Percentiles rank a stretch among this genome's conserved stretches.
These are phyloP conservation scores for Phaeomoniella chlamydospora DNA, from an alignment of 2,329 filamentous ascomycete genomes.

Conservation along the genomic window DNA sequence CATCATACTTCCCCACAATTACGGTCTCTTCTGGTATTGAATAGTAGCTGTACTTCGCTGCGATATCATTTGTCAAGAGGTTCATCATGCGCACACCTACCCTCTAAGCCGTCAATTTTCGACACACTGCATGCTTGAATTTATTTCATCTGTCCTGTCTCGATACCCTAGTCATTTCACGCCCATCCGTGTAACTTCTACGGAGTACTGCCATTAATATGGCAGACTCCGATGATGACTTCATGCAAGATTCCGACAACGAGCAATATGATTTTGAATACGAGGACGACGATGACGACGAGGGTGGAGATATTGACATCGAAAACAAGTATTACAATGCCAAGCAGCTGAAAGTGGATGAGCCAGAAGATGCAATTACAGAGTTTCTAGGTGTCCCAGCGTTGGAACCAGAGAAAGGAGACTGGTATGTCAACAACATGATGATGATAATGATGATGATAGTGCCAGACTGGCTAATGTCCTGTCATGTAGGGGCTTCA, in stretches of 20 bases:
- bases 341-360: slow-evolving; percentile 82
- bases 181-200: too few species aligned
- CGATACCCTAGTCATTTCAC: too few species aligned
- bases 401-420: slow-evolving; percentile 79
- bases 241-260: slow-evolving; percentile 84
- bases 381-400: slow-evolving; percentile 84
- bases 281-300: slow-evolving; percentile 82
- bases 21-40: too few species aligned
- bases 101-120: too few species aligned
- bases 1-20: too few species aligned
- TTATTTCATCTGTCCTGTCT: slow-evolving; percentile 14
- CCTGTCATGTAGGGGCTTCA: slow-evolving; percentile 56
- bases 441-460: too few species aligned
- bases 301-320: slow-evolving; percentile 79
- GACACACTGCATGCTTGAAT: not conserved
- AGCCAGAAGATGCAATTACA: slow-evolving; percentile 74
- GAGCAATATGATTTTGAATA: slow-evolving; percentile 96
- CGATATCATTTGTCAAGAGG: too few species aligned
- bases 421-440: slow-evolving; percentile 67
- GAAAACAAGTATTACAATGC: slow-evolving; percentile 99
- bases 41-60: too few species aligned
- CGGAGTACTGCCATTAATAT: slow-evolving; percentile 37
- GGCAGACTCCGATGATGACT: slow-evolving; percentile 80
- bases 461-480: too few species aligned
- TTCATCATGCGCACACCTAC: too few species aligned